A percentile compares a stretch with the other conserved stretches of the same genome.
Conservation (phyloP, 805 yeast species). For the Spathaspora hagerdaliae region DNA sequence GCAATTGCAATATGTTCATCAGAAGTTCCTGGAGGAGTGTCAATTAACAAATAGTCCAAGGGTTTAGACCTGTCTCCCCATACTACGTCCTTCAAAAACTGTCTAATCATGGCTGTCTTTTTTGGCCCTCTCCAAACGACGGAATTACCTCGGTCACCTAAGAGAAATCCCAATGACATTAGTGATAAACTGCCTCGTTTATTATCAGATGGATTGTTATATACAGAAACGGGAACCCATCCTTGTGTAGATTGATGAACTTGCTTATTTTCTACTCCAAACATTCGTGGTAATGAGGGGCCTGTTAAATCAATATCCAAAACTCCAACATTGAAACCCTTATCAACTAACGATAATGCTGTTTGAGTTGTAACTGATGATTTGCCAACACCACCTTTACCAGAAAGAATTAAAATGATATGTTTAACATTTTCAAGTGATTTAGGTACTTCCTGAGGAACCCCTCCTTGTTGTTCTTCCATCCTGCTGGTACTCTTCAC, state of each 20-base stretch:
- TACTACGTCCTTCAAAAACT: slow-evolving; percentile 81
- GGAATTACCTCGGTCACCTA: slow-evolving; percentile 80
- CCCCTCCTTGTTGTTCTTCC: neutral
- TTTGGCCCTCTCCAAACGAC: slow-evolving; percentile 99
- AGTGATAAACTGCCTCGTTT: slow-evolving; percentile 46
- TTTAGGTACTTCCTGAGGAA: slow-evolving; percentile 19
- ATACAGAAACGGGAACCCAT: slow-evolving; percentile 82
- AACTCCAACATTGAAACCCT: slow-evolving; percentile 85
- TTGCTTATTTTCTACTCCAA: slow-evolving; percentile 78
- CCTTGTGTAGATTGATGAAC: slow-evolving; percentile 79
- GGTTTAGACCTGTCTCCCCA: slow-evolving; percentile 65
- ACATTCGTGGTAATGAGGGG: slow-evolving; percentile 94
- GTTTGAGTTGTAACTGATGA: slow-evolving; percentile 93
- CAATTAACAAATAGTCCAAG: slow-evolving; percentile 77
- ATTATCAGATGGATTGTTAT: slow-evolving; percentile 11
- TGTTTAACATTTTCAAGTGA: slow-evolving; percentile 58
- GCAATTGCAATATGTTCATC: slow-evolving; percentile 98
- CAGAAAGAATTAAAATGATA: slow-evolving; percentile 78
- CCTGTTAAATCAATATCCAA: slow-evolving; percentile 95
- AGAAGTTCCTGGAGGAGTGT: slow-evolving; percentile 98
- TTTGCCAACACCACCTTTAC: slow-evolving; percentile 97
- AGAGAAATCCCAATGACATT: slow-evolving; percentile 85
- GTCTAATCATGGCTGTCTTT: slow-evolving; percentile 96
- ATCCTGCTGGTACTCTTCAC: too few relatives aligned
- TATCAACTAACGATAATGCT: slow-evolving; percentile 70